A percentile compares a stretch with the other conserved stretches of the same genome.
Evolutionary conservation across 2,329 filamentous ascomycete species (phyloP).

Genomic region (Clonostachys rhizophaga): DNA sequence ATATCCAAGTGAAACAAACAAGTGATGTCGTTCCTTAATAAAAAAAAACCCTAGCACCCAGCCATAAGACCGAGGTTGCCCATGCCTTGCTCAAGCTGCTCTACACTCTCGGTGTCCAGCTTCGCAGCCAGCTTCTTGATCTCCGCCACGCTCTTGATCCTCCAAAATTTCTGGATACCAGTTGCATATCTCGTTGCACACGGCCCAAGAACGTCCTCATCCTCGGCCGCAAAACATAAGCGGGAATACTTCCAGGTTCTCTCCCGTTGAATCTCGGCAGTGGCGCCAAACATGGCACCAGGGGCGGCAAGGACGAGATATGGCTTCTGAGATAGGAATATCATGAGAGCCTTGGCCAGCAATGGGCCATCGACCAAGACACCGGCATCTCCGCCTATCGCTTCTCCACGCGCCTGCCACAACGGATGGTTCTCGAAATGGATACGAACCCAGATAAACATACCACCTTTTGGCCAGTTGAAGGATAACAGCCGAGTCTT

Average conservation of each 20-base stretch:
- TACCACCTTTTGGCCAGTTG: constrained; percentile 76
- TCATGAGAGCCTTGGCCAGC: constrained; percentile 64
- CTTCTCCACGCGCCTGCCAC: constrained; percentile 29
- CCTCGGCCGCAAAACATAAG: constrained; percentile 80
- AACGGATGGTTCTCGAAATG: constrained; percentile 72
- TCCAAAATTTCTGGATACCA: constrained; percentile 72
- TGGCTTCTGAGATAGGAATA: constrained; percentile 65
- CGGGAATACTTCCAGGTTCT: constrained; percentile 70
- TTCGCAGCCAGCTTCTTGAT: constrained; percentile 58
- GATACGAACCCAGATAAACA: constrained; percentile 84
- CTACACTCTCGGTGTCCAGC: constrained; percentile 9
- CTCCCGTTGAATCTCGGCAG: constrained; percentile 47
- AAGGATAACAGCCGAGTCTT: constrained; percentile 74
- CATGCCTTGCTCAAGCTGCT: constrained; percentile 10
- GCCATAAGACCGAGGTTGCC: constrained; percentile 20
- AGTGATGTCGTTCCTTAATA: background rate
- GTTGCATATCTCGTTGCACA: constrained; percentile 62
- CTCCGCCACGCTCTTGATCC: constrained; percentile 60
- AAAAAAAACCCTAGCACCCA: constrained; percentile 14
- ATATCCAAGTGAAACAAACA: no score
- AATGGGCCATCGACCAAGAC: constrained; percentile 44
- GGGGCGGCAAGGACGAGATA: constrained; percentile 67
- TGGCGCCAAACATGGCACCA: constrained; percentile 70
- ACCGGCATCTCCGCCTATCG: background rate
- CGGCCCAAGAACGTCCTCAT: constrained; percentile 61